Base-by-base conservation (phyloP, 2,329 filamentous ascomycete genomes). In the Epicoccum sorghinum region DNA sequence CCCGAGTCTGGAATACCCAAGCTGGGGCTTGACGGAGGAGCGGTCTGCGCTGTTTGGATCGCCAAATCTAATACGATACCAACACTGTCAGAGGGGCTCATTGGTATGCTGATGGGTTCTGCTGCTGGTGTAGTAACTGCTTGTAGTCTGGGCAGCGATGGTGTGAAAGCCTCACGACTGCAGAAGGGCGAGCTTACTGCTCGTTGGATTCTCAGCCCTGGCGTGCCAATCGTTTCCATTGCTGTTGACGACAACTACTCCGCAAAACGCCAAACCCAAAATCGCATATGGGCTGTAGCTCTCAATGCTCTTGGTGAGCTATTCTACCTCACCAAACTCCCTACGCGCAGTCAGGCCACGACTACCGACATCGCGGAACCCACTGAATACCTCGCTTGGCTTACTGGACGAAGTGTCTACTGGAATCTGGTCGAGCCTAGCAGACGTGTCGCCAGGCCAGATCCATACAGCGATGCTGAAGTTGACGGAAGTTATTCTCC, bases 301-400 rank as follows among this genome's bases (percentile, higher is more conserved):
- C 77, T 99, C 47, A 99, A 99, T 71, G 93, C 95, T 0, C 80
- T 99, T 7, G 95, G 95, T 1, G 95, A 99, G 72, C 80, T 96
- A 0, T 98, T 89, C 73, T 96, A 93, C 64, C 79, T 98, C 1
- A 89, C 84, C 1, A 86, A 90, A 43, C 81, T 88, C 6, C 91
- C 91, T 0, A 80, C 74, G 24, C 80, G 81, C 32, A 78, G 82
- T 18, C 79, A 83, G 7, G 64, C 79, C 4, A 78, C 80, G 29
- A 80, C 81, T 51, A 73, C 74, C 32, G 72, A 76, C 3, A 67
- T 69, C 12, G 80, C 87, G 32, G 82, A 89, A 51, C 58, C 69
- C 18, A 69, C 82, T 13, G 84, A 88, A 55, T 85, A 83, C 57
- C 78, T 86, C 57, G 90, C 91, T 12, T 97, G 93, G 93, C 81